Percentiles rank a stretch among this genome's conserved stretches.
These are phyloP conservation scores for Sugiyamaella marilandica DNA, from an alignment of 805 yeast species.

Conservation along the genomic window DNA sequence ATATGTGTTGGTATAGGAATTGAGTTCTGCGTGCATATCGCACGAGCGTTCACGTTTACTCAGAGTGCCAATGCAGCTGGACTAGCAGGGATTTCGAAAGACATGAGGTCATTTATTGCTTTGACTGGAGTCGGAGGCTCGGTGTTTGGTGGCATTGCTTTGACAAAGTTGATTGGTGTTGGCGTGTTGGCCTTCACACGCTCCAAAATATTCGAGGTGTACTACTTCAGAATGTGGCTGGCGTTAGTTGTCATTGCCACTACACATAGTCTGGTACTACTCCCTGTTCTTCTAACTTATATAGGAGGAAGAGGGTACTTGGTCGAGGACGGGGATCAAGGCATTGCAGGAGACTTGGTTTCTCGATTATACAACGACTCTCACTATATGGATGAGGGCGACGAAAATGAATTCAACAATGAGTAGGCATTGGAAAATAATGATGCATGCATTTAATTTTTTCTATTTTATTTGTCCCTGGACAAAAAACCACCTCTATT, in stretches of 20 bases:
- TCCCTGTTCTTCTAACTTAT: slow-evolving; percentile 67
- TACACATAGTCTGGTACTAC: slow-evolving; percentile 67
- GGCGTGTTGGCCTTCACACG: slow-evolving; percentile 78
- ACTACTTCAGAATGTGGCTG: slow-evolving; percentile 94
- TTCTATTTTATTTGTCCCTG: not conserved
- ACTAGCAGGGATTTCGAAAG: slow-evolving; percentile 25
- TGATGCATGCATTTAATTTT: not conserved
- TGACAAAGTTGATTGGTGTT: slow-evolving; percentile 87
- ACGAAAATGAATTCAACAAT: not conserved
- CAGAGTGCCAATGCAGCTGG: slow-evolving; percentile 32
- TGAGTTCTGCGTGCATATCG: slow-evolving; percentile 86
- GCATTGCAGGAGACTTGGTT: slow-evolving; percentile 28
- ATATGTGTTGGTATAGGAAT: slow-evolving; percentile 94
- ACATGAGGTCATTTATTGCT: slow-evolving; percentile 48
- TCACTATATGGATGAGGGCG: not conserved
- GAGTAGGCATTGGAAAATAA: not conserved
- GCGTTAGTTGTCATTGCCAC: slow-evolving; percentile 72
- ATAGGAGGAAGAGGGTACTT: slow-evolving; percentile 58
- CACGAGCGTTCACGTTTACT: slow-evolving; percentile 63
- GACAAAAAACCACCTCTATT: not conserved
- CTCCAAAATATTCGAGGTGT: slow-evolving; percentile 83
- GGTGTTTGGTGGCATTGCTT: slow-evolving; percentile 82
- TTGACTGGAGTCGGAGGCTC: slow-evolving; percentile 81
- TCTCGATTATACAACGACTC: slow-evolving; percentile 19
- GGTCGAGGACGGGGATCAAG: slow-evolving; percentile 32